Evolutionary conservation across 768 basidiomycete genomes (phyloP).

Genomic region (Krasilnikovozyma curviuscula): DNA sequence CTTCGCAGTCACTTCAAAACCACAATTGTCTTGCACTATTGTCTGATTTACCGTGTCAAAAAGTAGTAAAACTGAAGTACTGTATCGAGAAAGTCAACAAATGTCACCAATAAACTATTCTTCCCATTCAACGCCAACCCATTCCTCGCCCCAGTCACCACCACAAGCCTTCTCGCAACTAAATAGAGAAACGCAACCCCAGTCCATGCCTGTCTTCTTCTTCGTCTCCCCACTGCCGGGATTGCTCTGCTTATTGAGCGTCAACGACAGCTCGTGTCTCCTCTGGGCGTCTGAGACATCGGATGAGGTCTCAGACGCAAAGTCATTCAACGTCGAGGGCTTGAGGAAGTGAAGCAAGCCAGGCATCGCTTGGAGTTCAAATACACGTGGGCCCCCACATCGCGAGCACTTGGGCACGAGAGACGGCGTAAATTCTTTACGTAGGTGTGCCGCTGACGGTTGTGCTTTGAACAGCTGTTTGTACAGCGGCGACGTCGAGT

Average conservation of each 20-base stretch:
- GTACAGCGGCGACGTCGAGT: conserved; percentile 49
- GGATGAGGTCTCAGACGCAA: not conserved
- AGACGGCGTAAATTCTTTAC: conserved; percentile 32
- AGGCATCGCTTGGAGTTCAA: conserved; percentile 90
- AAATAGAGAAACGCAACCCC: conserved; percentile 82
- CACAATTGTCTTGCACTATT: too few species aligned
- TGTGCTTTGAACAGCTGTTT: conserved; percentile 51
- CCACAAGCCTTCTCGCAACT: conserved; percentile 65
- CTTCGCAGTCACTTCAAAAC: too few species aligned
- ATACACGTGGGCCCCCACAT: conserved; percentile 50
- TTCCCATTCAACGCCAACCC: conserved; percentile 59
- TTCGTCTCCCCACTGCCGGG: conserved; percentile 45
- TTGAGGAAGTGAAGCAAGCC: conserved; percentile 66
- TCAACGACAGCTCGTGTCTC: conserved; percentile 15
- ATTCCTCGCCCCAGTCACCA: conserved; percentile 50
- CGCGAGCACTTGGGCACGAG: conserved; percentile 44
- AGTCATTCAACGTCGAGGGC: conserved; percentile 14
- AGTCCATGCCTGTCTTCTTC: conserved; percentile 60
- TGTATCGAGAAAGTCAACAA: too few species aligned
- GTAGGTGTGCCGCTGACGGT: conserved; percentile 23
- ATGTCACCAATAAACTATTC: too few species aligned
- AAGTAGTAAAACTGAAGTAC: too few species aligned
- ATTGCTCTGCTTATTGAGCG: conserved; percentile 40
- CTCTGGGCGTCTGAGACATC: too few species aligned
- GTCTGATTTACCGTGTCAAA: too few species aligned